Base-by-base conservation (phyloP, 1,139 yeast genomes). In the Yamadazyma oceani region DNA sequence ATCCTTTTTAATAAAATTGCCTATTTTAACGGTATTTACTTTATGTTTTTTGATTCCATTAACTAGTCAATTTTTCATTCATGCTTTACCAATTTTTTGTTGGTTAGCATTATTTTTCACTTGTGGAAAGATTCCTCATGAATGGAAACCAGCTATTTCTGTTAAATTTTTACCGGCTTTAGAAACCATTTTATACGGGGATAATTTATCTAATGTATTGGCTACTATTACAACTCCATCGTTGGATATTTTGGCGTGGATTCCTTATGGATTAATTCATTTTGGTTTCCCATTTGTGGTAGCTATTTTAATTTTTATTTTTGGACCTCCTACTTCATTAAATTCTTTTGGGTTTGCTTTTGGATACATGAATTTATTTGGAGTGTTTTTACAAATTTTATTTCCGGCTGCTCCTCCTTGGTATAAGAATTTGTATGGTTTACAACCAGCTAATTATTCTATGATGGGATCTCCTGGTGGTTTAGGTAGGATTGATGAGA, bases 321-420 rank as follows among this genome's bases (percentile, higher is more conserved):
- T 88, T 71, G 97, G 88, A 2, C 97, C 98, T 21, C 98, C 99
- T 38, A 85, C 90, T 5, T 73, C 89, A 8, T 67, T 92, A 36
- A 80, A 95, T 45, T 81, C 89, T 4, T 94, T 84, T 62, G 97
- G 90, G 4, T 87, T 89, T 69, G 94, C 97, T 7, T 89, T 92
- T 65, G 99, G 99, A n/a, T 90, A 86, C 68, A 85, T 92, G 94
- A 92, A 90, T 63, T 67, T 89, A 50, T 57, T 79, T 34, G 98
- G 97, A 31, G 97, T 92, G 17, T 57, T 70, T 34, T 76, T 78
- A 42, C 98, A 92, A 65, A 75, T 88, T 47, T 49, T 80, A 21
- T 89, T 88, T 60, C 97, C 98, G 3, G 88, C 95, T 36, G 97
- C 98, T 43, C 96, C 99, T 24, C 99, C 99, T 25, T 92, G 99